These are phyloP conservation scores for Pholiota adiposa DNA, from an alignment of 1,284 basidiomycete genomes.

Conservation along the genomic window DNA sequence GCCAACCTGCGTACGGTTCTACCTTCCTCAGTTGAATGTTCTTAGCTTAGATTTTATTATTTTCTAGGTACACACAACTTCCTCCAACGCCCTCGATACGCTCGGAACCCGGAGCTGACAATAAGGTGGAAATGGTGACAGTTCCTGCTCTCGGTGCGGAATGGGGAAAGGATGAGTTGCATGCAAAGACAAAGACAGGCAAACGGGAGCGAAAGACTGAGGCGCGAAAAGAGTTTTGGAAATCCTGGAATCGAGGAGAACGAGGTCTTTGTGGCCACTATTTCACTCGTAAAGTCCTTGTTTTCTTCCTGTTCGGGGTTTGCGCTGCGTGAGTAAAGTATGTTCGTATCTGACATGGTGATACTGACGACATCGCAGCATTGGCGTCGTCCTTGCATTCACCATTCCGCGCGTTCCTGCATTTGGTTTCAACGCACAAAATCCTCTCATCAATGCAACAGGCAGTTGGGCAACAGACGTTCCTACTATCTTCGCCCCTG, in stretches of 20 bases:
- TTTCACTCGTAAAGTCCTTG: constrained; percentile 72
- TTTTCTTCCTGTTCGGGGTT: constrained; percentile 68
- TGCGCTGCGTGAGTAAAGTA: constrained; percentile 62
- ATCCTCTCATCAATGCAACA: constrained; percentile 64
- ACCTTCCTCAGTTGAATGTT: neutral
- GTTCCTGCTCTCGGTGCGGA: constrained; percentile 88
- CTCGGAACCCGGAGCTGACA: constrained; percentile 38
- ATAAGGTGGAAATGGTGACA: constrained; percentile 81
- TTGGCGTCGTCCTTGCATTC: constrained; percentile 73
- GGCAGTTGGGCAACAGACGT: constrained; percentile 57
- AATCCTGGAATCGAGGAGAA: constrained; percentile 74
- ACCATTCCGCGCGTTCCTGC: constrained; percentile 79
- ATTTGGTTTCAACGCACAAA: constrained; percentile 61
- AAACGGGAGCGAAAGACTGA: constrained; percentile 64
- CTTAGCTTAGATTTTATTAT: no score
- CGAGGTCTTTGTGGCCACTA: constrained; percentile 77
- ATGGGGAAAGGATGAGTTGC: constrained; percentile 80
- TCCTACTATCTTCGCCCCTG: constrained; percentile 66
- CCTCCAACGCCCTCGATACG: constrained; percentile 42
- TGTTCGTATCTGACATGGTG: constrained; percentile 1
- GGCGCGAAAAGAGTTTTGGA: constrained; percentile 59
- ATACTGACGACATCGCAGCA: constrained; percentile 41
- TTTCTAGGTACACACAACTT: constrained; percentile 59
- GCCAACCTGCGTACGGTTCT: constrained; percentile 41
- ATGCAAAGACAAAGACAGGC: constrained; percentile 72